Evolutionary conservation across 225 moss, liverwort and hornwort species (phyloP), one percentile per base, ranked within the genome.

Genomic region (Rhytidiadelphus loreus): DNA sequence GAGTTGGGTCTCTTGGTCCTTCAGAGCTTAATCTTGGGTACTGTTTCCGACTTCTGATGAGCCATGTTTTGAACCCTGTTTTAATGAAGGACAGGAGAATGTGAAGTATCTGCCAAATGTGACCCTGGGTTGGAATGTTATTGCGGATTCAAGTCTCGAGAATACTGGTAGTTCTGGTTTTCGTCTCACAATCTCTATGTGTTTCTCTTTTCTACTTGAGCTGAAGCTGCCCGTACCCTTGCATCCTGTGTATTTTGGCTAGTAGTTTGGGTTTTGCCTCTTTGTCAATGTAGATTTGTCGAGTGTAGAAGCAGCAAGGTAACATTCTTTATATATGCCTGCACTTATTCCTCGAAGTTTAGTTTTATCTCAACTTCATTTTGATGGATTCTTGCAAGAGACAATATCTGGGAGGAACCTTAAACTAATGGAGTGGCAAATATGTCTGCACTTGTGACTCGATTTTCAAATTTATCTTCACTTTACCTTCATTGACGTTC

Each of bases 21-120:
- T 53, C 53, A 53, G n/a, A 22, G 66, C 10, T 8, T 41, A 35
- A 44, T 76, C 29, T 37, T 80, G 32, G 25, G 58, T 37, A 11
- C 44, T 80, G 58, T 33, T 53, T 58, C 73, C 69, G 64, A 83
- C 73, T 83, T 80, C 56, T 73, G 56, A 33, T 88, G 66, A 57
- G 53, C 61, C 87, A 22, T 63, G 58, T 78, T 66, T 44, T 55
- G 62, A 48, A 53, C 32, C 66, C 43, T 88, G 72, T 87, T 69
- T 57, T 39, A 44, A 81, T 83, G 88, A 79, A 86, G 79, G 44
- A 79, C 91, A 96, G 96, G 94, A 92, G 83, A 95, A 96, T 83
- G 93, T 91, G 43, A 96, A 96, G 92, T 95, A 96, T 89, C 82
- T 96, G 83, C 96, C 94, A 30, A 93, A 95, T 83, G 92, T 95